Base-by-base conservation (phyloP, 2,329 filamentous ascomycete genomes). In the Fusarium poae region DNA sequence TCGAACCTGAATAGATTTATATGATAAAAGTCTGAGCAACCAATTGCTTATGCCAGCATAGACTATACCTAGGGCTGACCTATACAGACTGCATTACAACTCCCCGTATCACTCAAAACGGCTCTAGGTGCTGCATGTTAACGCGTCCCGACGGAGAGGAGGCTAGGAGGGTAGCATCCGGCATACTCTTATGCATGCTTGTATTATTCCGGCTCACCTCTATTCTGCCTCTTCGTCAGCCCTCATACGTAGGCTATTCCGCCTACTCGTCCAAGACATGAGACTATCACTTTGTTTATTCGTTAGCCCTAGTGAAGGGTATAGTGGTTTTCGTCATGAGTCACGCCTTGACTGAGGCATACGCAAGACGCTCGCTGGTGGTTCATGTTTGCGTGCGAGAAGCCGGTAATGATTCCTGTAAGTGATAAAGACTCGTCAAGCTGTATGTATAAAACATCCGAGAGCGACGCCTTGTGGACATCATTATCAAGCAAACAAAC, bases 251-350 rank as follows among this genome's bases (percentile, higher is more conserved):
- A 58, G 48, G 45, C 65, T 48, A 49, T 25, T 32, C 15, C 15
- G 25, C 21, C 42, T 20, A 37, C 23, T 21, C 37, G 35, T 30
- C 44, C 32, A 30, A 25, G 18, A 30, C 44, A 39, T 43, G 45
- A 27, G 39, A 48, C 40, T 32, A 35, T 55, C 40, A 25, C 15
- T 37, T 21, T 35, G 30, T 23, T 67, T 20, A 16, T 51, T 57
- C 40, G 42, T 62, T 55, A 61, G 43, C 48, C 54, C 23, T 62
- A 30, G 50, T 56, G 44, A 53, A 64, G 57, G 49, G 44, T 21
- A 43, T 20, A 20, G 20, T 39, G 25, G 42, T 15, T 62, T 68
- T 61, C 70, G 71, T 75, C 56, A 73, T 72, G 73, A 75, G 50
- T 74, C 71, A 74, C 72, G 71, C 57, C 71, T 67, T 57, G 53